Evolutionary conservation across 495 filamentous ascomycete genomes (phyloP).

Genomic region (Terfezia boudieri): DNA sequence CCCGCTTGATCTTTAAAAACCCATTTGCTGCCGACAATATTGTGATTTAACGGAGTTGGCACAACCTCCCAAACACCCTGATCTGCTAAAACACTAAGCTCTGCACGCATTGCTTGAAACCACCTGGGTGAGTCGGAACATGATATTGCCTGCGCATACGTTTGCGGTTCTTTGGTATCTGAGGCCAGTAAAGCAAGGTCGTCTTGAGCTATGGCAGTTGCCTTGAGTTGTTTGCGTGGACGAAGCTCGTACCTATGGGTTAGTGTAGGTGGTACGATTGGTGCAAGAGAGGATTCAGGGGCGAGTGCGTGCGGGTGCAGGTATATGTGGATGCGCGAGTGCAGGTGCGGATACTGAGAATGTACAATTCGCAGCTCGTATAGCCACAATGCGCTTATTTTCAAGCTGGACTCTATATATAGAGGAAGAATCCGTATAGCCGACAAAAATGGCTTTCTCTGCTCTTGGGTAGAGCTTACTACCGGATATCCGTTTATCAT

Average conservation of each 20-base stretch:
- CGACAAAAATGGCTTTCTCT: neutral
- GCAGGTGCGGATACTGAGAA: no score
- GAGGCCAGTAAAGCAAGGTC: no score
- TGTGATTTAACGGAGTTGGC: neutral
- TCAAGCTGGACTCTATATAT: no score
- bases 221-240: no score
- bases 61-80: neutral
- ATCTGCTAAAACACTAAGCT: neutral
- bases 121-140: neutral
- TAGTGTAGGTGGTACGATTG: no score
- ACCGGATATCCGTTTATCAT: neutral
- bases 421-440: neutral
- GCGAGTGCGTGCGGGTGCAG: no score
- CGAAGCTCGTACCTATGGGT: no score
- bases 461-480: neutral
- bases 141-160: neutral
- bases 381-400: no score
- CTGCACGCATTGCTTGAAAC: neutral
- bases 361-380: no score
- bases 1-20: slow-evolving; percentile 12
- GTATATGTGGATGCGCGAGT: no score
- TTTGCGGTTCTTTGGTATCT: neutral
- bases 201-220: no score
- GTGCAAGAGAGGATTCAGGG: no score
- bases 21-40: slow-evolving; percentile 6